Evolutionary conservation across 352 stramenopile species (phyloP), one percentile per base, ranked within the genome.

Genomic region (Blastocystis sp.): DNA sequence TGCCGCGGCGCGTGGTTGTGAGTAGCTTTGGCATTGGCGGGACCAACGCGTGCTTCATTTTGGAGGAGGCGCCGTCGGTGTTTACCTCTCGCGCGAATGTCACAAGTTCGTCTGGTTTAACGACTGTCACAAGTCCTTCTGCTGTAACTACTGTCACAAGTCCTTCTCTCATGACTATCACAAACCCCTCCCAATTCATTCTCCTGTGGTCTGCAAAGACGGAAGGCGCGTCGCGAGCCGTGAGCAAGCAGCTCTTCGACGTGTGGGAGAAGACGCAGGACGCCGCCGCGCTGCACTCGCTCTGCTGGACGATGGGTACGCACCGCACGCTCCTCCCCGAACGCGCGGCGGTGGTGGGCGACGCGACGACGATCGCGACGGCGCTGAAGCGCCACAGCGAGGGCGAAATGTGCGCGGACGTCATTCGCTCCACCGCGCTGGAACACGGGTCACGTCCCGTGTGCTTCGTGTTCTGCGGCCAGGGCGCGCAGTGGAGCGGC

Each of bases 11-110:
- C 62, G 79, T 66, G 0, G 62, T 59, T n/a, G 79, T 89, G 3
- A 89, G 67, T 21, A 78, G 59, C 21, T 89, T 89, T 61, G 79
- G 79, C 13, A 89, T 89, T 60, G 79, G 79, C 33, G 79, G 79
- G 12, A 89, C 79, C 6, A 89, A 89, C 31, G 79, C 79, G 12
- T 80, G 67, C 55, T 77, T 89, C 51, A 89, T 89, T 66, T 31
- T 89, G 24, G 79, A 89, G 2, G 26, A 89, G 33, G 24, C 63
- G 13, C 63, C 67, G 33, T 24, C 24, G 24, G 35, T 80, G 29
- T 1, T 45, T 4, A 6, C 45, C 45, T 19, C 45, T 16, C 9
- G 6, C 6, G 6, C 45, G 45, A 19, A 16, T 16, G 6, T 55
- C 6, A 55, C 45, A 16, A 55, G 45, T 55, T 6, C 16, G 45